phyloP scores from a whole-genome alignment of 345 rosid genomes.

The Ricinus communis region DNA sequence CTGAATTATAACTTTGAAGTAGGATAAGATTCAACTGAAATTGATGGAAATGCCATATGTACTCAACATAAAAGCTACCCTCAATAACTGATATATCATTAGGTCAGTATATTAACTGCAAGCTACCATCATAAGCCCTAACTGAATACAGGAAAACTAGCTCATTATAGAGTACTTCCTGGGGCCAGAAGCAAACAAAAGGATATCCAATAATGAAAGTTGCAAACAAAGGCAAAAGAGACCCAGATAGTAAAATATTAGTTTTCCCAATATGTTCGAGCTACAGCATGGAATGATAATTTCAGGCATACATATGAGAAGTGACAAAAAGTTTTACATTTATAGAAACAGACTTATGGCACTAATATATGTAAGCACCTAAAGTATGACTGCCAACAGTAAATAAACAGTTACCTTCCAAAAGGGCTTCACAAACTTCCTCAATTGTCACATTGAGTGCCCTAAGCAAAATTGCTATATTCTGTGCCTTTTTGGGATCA shows the following conservation, averaged over 20 bases:
- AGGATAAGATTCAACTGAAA: neutral
- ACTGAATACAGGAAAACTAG: neutral
- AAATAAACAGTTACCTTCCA: slow-evolving; percentile 65
- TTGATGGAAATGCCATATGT: neutral
- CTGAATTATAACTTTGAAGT: neutral
- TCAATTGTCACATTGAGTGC: slow-evolving; percentile 90
- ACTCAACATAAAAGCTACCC: neutral
- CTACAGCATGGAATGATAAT: neutral
- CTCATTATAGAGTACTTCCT: neutral
- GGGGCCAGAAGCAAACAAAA: neutral
- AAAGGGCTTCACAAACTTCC: slow-evolving; percentile 95
- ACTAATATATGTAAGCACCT: neutral
- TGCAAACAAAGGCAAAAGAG: neutral
- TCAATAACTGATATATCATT: neutral
- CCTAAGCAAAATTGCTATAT: slow-evolving; percentile 85
- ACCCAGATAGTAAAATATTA: neutral
- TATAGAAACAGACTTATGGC: neutral
- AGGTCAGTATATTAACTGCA: neutral
- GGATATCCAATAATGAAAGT: neutral
- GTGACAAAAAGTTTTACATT: neutral
- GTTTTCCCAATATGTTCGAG: slow-evolving; percentile 1
- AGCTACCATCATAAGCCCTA: neutral
- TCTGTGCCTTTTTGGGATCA: slow-evolving; percentile 96
- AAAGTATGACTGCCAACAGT: neutral
- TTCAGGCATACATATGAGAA: neutral